Base-by-base conservation (phyloP, 1,284 basidiomycete species). In the Earliella scabrosa region DNA sequence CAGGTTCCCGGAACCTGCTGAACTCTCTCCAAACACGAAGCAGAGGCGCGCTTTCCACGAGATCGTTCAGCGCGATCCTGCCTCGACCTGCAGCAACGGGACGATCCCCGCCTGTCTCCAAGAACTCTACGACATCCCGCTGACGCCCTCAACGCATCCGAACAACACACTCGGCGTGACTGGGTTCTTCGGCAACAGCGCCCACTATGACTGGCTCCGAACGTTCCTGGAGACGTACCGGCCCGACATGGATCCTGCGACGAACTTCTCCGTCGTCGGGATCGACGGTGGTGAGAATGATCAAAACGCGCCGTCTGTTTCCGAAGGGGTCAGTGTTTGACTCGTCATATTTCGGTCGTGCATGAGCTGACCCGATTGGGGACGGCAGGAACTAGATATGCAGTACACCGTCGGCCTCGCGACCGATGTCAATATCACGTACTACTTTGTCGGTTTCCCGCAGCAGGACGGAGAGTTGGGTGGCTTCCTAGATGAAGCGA, bases 391-490 rank as follows among this genome's bases (percentile, higher is more conserved):
- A 63, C 73, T 86, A 11, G 83, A 86, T 61, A 80, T 85, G 29
- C 82, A 87, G 70, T 85, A 86, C 50, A 79, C 82, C 4, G 78
- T 76, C 16, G 83, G 79, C 11, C 70, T 88, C 82, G 81, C 71
- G 82, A 82, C 73, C 76, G 77, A 74, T 75, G 61, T 66, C 2
- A 45, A 61, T 16, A 39, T 60, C n/a, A 68, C 29, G 18, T 61
- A 60, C 35, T 43, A 60, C 36, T 58, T 63, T 38, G 45, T 63
- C 27, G 66, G 64, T 4, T 7, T 45, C 11, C 31, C 57, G 0
- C 40, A 35, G 41, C 50, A 45, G 9, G 52, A 59, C 34, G 60
- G 58, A 13, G 62, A 63, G 21, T 38, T 64, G 18, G 23, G 31
- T 3, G 61, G 50, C 7, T 56, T 59, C 49, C 45, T 55, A 31